Base-by-base conservation (phyloP, 2,329 filamentous ascomycete species). In the Dendrostoma leiphaemia region DNA sequence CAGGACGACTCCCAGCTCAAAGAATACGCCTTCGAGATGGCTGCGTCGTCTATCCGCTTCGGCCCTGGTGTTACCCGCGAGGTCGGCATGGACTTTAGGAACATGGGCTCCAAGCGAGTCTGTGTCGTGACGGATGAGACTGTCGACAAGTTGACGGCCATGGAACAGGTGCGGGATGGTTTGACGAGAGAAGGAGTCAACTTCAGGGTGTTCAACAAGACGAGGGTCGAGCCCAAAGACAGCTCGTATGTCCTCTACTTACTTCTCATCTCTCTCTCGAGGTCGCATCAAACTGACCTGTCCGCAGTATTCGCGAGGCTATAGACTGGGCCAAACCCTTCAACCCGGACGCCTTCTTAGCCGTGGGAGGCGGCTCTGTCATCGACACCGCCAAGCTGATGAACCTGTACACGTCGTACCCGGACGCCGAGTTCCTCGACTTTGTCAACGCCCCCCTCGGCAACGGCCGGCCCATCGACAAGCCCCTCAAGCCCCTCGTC, bases 1-100 rank as follows among this genome's bases (percentile, higher is more conserved):
- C 74, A 88, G 26, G 86, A 91, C 64, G 73, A 80, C 8, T 80
- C 82, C 2, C 82, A 85, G 60, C 83, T 91, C 65, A 96, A 95
- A 69, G 94, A 99, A 70, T 99, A 99, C 74, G 94, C 94, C 13
- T 99, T 99, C 68, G 94, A 99, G 71, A 96, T 99, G 93, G 94
- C 94, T 0, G 91, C 94, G 1, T 96, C 90, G 1, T 90, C 88
- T 26, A 97, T 99, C 65, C 85, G 94, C 12, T 99, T 97, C 64
- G 94, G 94, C 0, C 90, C 91, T 0, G 94, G 94, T 6, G 89
- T 88, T 53, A 99, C 94, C 23, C 90, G 91, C 71, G 94, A 99
- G 72, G 91, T 99, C 19, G 94, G 94, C 60, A 97, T 97, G 94
- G 94, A 99, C 72, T 86, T 97, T 62, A 88, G 85, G 73, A 97